phyloP scores from a whole-genome alignment of 2,329 filamentous ascomycete species.

The Nigrospora sphaerica region DNA sequence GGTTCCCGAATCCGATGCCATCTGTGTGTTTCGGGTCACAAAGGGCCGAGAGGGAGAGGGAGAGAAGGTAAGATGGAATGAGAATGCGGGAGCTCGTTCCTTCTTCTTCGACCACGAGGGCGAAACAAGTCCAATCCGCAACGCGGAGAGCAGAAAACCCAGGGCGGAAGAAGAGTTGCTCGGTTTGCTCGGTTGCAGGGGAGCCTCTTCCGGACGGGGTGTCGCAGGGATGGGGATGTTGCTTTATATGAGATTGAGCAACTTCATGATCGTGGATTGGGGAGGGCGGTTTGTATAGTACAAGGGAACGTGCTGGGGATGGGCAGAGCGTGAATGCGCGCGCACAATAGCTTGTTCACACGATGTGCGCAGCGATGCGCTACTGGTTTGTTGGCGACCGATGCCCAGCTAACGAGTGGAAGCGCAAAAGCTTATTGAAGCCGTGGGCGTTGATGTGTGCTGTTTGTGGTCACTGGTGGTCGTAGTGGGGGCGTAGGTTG shows the following conservation, averaged over 20 bases:
- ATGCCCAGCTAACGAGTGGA: not conserved
- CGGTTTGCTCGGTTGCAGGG: constrained; percentile 2
- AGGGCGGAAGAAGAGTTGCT: constrained; percentile 5
- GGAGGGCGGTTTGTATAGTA: not conserved
- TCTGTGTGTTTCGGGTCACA: constrained; percentile 12
- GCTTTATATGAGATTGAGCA: constrained; percentile 22
- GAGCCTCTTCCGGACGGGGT: not conserved
- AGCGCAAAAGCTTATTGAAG: not conserved
- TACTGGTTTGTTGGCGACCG: not conserved
- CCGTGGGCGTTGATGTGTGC: no score
- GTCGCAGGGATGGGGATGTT: constrained; percentile 10
- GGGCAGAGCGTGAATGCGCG: not conserved
- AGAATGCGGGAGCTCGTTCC: not conserved
- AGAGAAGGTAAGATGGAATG: constrained; percentile 2
- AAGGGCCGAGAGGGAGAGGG: constrained; percentile 7
- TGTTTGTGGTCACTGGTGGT: no score
- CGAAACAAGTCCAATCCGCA: no score
- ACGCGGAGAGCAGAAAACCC: no score
- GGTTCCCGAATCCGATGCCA: constrained; percentile 19
- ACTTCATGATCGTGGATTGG: constrained; percentile 23
- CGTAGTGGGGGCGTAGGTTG: no score
- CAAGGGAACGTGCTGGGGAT: not conserved
- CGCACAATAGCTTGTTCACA: no score
- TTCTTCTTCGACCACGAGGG: no score
- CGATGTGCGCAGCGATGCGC: no score